phyloP scores from a whole-genome alignment of 768 basidiomycete species.

The Pulveroboletus sp. region DNA sequence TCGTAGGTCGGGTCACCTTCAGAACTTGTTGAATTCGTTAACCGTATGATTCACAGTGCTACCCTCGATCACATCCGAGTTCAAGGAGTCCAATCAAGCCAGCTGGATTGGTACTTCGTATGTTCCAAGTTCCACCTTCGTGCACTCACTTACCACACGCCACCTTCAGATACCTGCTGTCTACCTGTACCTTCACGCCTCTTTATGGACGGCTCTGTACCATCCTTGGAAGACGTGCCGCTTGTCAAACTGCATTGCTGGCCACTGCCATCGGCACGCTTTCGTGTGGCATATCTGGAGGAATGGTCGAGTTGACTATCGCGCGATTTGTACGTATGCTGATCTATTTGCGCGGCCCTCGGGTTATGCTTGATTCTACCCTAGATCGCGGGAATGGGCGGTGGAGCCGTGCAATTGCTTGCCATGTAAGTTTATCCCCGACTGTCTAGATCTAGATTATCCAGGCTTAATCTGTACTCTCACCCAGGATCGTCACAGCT shows the following conservation, averaged over 20 bases:
- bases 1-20: not conserved
- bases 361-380: no score
- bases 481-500: conserved; percentile 20
- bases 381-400: conserved; percentile 22
- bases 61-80: conserved; percentile 22
- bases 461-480: not conserved
- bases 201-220: conserved; percentile 76
- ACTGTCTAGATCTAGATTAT: not conserved
- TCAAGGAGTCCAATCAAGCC: conserved; percentile 26
- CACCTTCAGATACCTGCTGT: conserved; percentile 53
- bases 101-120: conserved; percentile 28
- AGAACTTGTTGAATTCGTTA: not conserved
- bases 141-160: not conserved
- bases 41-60: conserved; percentile 7
- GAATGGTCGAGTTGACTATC: conserved; percentile 65
- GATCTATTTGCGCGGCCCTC: no score
- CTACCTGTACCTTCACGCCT: conserved; percentile 78
- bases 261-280: conserved; percentile 61
- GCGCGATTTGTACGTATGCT: conserved; percentile 63
- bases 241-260: conserved; percentile 60
- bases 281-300: conserved; percentile 61
- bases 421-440: conserved; percentile 11
- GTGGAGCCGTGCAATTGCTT: conserved; percentile 19
- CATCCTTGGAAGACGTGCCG: conserved; percentile 66
- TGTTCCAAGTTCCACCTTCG: not conserved